Percentiles rank a stretch among this genome's conserved stretches.
These are phyloP conservation scores for Puccinia triticina DNA, from an alignment of 1,284 basidiomycete genomes.

Conservation along the genomic window DNA sequence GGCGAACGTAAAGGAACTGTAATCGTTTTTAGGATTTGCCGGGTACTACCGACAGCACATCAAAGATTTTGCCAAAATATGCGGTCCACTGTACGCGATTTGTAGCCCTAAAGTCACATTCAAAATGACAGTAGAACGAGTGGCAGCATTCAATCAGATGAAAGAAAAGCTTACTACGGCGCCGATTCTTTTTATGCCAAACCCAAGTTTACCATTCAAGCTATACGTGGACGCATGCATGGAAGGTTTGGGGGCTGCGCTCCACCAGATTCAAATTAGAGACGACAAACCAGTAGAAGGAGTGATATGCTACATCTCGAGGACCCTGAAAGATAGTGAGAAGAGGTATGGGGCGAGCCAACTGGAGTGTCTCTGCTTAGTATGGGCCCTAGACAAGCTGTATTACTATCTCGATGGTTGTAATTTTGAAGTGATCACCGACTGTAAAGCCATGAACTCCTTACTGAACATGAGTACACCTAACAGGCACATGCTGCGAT, in stretches of 20 bases:
- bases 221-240: not conserved
- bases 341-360: not conserved
- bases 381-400: not conserved
- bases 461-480: constrained; percentile 1
- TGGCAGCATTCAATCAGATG: not conserved
- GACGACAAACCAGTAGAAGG: not conserved
- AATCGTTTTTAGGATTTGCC: constrained; percentile 6
- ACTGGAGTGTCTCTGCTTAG: no score
- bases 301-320: not conserved
- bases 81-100: not conserved
- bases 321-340: not conserved
- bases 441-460: constrained; percentile 4
- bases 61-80: not conserved
- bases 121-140: constrained; percentile 18
- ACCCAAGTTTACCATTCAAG: not conserved
- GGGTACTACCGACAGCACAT: constrained; percentile 26
- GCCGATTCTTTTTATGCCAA: not conserved
- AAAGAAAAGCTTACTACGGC: constrained; percentile 1
- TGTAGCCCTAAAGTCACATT: not conserved
- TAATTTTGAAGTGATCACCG: constrained; percentile 13
- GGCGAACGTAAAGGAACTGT: not conserved
- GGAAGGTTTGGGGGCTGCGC: not conserved
- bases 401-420: not conserved
- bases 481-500: not conserved
- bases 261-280: not conserved